Evolutionary conservation across 1,284 basidiomycete species (phyloP).

Genomic region (Ustilago shanxiensis): DNA sequence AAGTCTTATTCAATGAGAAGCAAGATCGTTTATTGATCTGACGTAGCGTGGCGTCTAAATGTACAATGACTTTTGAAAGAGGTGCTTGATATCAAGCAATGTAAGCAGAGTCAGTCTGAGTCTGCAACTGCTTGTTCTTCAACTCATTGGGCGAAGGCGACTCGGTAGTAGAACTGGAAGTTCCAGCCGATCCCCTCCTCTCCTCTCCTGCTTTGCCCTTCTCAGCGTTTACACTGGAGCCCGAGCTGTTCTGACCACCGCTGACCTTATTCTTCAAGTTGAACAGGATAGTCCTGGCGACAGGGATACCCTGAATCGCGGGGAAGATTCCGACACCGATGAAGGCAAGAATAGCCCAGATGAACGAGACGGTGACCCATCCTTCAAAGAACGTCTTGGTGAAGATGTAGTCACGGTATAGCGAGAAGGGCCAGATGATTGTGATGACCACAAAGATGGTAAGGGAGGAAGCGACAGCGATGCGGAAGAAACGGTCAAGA

Average conservation of each 20-base stretch:
- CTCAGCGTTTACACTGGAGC: not conserved
- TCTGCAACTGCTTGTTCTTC: constrained; percentile 8
- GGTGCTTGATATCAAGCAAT: constrained; percentile 11
- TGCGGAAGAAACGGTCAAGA: constrained; percentile 41
- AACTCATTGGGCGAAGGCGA: constrained; percentile 2
- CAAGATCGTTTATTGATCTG: not conserved
- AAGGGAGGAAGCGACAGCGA: constrained; percentile 35
- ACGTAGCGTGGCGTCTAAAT: not conserved
- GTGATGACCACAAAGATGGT: constrained; percentile 62
- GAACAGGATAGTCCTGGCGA: constrained; percentile 36
- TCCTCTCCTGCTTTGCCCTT: not conserved
- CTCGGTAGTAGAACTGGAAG: not conserved
- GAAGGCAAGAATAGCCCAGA: constrained; percentile 64
- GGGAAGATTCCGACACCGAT: constrained; percentile 61
- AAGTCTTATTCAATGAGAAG: constrained; percentile 7
- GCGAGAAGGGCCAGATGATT: constrained; percentile 67
- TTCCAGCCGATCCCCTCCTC: constrained; percentile 8
- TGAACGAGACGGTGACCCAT: constrained; percentile 63
- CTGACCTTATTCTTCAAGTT: constrained; percentile 22
- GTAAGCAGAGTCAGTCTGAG: constrained; percentile 8
- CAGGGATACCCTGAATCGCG: constrained; percentile 57
- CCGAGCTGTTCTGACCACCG: not conserved
- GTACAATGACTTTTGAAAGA: not conserved
- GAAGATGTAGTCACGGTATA: constrained; percentile 69
- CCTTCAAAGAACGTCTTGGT: constrained; percentile 63